These are phyloP conservation scores for Phytophthora fragariaefolia DNA, from an alignment of 352 stramenopile genomes.

Conservation along the genomic window DNA sequence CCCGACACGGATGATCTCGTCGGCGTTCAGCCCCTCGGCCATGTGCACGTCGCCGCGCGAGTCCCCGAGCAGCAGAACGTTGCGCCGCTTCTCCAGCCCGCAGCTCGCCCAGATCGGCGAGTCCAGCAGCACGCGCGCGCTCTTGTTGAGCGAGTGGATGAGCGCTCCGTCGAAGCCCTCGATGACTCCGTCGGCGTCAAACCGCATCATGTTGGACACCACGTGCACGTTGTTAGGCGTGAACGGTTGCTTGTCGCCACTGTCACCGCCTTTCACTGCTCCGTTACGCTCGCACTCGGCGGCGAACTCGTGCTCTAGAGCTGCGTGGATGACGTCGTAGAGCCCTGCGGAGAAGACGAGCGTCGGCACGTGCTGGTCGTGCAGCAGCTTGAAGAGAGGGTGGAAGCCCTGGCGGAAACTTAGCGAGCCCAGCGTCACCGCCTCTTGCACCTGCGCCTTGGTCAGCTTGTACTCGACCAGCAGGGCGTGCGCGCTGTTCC, in stretches of 20 bases:
- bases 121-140: constrained; percentile 63
- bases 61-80: constrained; percentile 74
- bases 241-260: background rate
- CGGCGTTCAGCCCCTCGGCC: constrained; percentile 57
- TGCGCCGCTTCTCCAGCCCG: constrained; percentile 56
- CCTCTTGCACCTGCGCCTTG: constrained; percentile 45
- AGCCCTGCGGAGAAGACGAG: constrained; percentile 71
- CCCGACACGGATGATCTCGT: constrained; percentile 71
- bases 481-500: constrained; percentile 44
- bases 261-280: background rate
- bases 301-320: constrained; percentile 55
- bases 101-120: constrained; percentile 67
- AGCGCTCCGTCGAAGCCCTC: constrained; percentile 64
- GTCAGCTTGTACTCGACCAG: constrained; percentile 63
- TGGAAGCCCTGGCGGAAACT: constrained; percentile 57
- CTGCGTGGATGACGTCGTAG: constrained; percentile 62
- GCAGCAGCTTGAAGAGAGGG: constrained; percentile 48
- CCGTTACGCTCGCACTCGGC: constrained; percentile 20
- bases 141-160: constrained; percentile 87
- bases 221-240: constrained; percentile 70
- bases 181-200: constrained; percentile 49
- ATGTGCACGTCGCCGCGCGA: constrained; percentile 68
- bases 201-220: constrained; percentile 82
- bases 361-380: constrained; percentile 49
- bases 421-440: constrained; percentile 44